These are phyloP conservation scores for Hortiboletus campestris DNA, from an alignment of 768 basidiomycete species.

Conservation along the genomic window DNA sequence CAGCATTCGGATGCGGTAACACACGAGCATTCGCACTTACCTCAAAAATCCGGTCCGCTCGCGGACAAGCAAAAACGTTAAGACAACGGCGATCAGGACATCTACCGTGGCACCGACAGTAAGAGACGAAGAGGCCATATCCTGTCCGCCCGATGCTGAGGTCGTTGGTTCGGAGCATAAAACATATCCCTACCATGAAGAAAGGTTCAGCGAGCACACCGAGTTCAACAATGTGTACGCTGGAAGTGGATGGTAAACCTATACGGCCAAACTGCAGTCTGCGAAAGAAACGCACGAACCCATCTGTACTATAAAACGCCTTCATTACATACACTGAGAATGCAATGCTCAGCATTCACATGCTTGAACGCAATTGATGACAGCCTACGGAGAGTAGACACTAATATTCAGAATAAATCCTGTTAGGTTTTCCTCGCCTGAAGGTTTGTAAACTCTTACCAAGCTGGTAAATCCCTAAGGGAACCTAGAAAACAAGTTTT, in stretches of 20 bases:
- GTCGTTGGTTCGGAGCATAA: neutral
- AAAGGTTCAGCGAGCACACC: rapidly evolving
- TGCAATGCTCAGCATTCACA: neutral
- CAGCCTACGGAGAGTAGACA: neutral
- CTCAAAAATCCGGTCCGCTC: neutral
- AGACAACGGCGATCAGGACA: slow-evolving; percentile 1
- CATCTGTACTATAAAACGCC: neutral
- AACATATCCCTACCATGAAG: neutral
- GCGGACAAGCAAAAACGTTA: slow-evolving; percentile 4
- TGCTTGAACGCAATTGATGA: neutral
- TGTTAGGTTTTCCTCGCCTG: neutral
- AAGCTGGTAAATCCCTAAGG: neutral
- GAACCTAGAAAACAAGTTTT: neutral
- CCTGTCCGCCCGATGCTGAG: neutral
- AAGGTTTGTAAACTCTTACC: neutral
- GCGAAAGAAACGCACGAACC: slow-evolving; percentile 1
- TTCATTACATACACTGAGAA: slow-evolving; percentile 2
- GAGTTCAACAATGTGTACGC: neutral
- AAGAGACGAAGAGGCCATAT: neutral
- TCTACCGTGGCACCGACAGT: neutral
- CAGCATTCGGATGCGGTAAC: neutral
- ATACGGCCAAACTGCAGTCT: neutral
- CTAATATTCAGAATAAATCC: neutral
- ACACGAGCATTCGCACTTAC: neutral
- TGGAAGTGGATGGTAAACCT: neutral